Percentiles rank a stretch among this genome's conserved stretches.
phyloP scores from a whole-genome alignment of 495 filamentous ascomycete genomes.

The Penicillium silybi region DNA sequence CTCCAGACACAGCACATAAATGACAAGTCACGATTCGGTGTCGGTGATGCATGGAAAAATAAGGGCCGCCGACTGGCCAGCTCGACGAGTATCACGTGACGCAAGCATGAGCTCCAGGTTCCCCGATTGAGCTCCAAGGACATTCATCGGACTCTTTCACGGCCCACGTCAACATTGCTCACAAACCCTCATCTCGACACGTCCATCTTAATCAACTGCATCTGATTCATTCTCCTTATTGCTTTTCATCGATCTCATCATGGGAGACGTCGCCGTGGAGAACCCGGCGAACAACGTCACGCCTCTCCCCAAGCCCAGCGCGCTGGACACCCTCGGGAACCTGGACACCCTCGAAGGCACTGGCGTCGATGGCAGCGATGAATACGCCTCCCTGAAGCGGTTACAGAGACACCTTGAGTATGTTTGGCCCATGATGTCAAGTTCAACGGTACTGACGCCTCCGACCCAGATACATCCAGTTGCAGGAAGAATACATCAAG shows the following conservation, averaged over 20 bases:
- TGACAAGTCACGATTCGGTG: background rate
- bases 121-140: conserved; percentile 16
- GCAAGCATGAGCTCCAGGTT: conserved; percentile 14
- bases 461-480: conserved; percentile 73
- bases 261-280: conserved; percentile 84
- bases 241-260: conserved; percentile 35
- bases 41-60: background rate
- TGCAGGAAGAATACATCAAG: conserved; percentile 99
- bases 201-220: background rate
- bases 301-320: conserved; percentile 71
- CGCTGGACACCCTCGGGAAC: conserved; percentile 79
- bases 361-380: conserved; percentile 76
- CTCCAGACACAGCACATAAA: background rate
- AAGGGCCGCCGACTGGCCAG: background rate
- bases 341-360: conserved; percentile 83
- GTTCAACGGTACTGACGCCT: conserved; percentile 26
- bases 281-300: conserved; percentile 67
- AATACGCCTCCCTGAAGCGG: conserved; percentile 93
- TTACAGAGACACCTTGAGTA: conserved; percentile 94
- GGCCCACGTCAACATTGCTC: conserved; percentile 12
- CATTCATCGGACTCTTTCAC: conserved; percentile 16
- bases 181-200: background rate
- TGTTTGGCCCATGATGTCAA: conserved; percentile 14
- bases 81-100: conserved; percentile 10
- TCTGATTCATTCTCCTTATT: background rate